These are phyloP conservation scores for Hebeloma cylindrosporum DNA, from an alignment of 768 basidiomycete species.

Conservation along the genomic window DNA sequence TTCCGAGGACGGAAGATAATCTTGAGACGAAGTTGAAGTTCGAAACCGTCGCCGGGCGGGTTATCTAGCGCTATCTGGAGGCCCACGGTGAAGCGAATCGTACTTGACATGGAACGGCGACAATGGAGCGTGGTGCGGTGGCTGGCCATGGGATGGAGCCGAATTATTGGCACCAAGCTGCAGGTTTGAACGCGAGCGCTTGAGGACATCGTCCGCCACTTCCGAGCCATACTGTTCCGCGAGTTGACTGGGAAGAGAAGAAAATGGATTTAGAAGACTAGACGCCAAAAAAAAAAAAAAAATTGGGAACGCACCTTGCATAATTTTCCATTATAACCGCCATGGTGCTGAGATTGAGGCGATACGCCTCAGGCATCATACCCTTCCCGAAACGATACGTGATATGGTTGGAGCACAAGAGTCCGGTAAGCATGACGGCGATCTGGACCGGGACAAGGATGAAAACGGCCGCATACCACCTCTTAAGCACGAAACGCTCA, in stretches of 20 bases:
- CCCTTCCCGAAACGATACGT: conserved; percentile 88
- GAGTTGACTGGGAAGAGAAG: conserved; percentile 46
- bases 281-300: background rate
- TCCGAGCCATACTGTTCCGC: conserved; percentile 66
- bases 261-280: background rate
- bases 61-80: too few relatives aligned
- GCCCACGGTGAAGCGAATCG: too few relatives aligned
- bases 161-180: conserved; percentile 6
- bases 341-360: conserved; percentile 68
- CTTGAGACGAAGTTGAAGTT: too few relatives aligned
- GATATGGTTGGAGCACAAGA: conserved; percentile 79
- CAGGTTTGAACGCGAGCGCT: conserved; percentile 49
- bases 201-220: conserved; percentile 52
- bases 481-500: conserved; percentile 49
- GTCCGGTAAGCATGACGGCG: conserved; percentile 55
- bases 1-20: too few relatives aligned
- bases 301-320: conserved; percentile 48
- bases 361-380: conserved; percentile 83
- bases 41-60: too few relatives aligned
- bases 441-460: conserved; percentile 68
- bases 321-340: conserved; percentile 84
- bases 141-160: background rate
- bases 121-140: background rate
- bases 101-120: conserved; percentile 5
- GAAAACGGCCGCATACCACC: conserved; percentile 69